A percentile compares a stretch with the other conserved stretches of the same genome.
Evolutionary conservation across 306 rosid species (phyloP).

Genomic region (Luffa aegyptiaca): DNA sequence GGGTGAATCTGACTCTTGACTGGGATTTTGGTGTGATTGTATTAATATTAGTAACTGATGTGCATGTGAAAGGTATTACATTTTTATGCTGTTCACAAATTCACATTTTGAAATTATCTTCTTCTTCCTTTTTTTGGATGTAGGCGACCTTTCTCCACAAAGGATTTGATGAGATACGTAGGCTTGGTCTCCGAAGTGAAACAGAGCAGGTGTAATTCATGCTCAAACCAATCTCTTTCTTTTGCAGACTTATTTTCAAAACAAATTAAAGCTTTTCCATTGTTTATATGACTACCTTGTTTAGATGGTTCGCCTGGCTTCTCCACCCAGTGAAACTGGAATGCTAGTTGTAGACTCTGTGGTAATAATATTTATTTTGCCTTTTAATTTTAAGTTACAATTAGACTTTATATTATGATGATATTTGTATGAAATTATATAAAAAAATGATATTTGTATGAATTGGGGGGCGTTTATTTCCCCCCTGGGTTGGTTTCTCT

Average conservation of each 20-base stretch:
- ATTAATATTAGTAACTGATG: not conserved
- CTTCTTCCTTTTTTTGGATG: not conserved
- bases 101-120: not conserved
- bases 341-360: slow-evolving; percentile 95
- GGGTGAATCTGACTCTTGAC: not conserved
- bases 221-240: not conserved
- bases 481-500: not conserved
- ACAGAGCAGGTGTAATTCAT: slow-evolving; percentile 69
- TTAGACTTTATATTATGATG: slow-evolving; percentile 6
- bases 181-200: slow-evolving; percentile 82
- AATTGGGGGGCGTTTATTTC: not conserved
- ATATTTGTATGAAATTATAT: not conserved
- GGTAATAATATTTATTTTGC: slow-evolving; percentile 36
- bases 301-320: slow-evolving; percentile 72
- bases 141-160: slow-evolving; percentile 90
- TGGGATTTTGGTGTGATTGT: not conserved
- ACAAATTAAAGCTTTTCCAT: slow-evolving; percentile 18
- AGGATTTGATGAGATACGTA: slow-evolving; percentile 95
- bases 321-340: slow-evolving; percentile 80
- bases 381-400: not conserved
- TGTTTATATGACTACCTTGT: slow-evolving; percentile 8
- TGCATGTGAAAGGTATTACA: not conserved
- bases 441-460: no score
- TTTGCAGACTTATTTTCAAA: slow-evolving; percentile 1
- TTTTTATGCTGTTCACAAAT: not conserved